These are phyloP conservation scores for Glycyrrhiza uralensis DNA, from an alignment of 306 rosid species.

Conservation along the genomic window DNA sequence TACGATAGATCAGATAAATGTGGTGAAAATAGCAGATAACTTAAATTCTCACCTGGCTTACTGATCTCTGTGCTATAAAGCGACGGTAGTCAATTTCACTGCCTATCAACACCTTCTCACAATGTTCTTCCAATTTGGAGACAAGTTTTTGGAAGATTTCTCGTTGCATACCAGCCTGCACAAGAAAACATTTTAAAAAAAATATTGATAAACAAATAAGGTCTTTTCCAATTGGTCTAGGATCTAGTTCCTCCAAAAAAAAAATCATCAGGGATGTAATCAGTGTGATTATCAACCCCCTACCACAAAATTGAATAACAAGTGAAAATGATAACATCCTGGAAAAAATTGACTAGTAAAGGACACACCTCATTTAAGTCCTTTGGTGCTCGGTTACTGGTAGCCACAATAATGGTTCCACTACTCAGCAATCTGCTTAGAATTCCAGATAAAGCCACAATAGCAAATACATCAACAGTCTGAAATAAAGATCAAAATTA, in stretches of 20 bases:
- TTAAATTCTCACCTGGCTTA: slow-evolving; percentile 50
- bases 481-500: slow-evolving; percentile 53
- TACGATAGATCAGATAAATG: neutral
- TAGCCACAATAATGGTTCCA: slow-evolving; percentile 92
- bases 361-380: slow-evolving; percentile 78
- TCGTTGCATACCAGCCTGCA: slow-evolving; percentile 87
- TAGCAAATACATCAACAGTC: slow-evolving; percentile 99
- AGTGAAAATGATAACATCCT: neutral
- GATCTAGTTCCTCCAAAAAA: slow-evolving; percentile 19
- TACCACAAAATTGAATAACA: neutral
- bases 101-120: slow-evolving; percentile 67
- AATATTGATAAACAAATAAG: neutral
- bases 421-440: slow-evolving; percentile 83
- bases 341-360: neutral
- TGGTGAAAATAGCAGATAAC: slow-evolving; percentile 4
- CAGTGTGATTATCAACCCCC: neutral
- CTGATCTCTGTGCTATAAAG: slow-evolving; percentile 63
- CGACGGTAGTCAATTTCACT: slow-evolving; percentile 95
- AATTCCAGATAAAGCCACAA: slow-evolving; percentile 99
- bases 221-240: slow-evolving; percentile 1
- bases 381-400: slow-evolving; percentile 90
- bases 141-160: slow-evolving; percentile 72
- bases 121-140: slow-evolving; percentile 67
- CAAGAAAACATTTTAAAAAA: neutral
- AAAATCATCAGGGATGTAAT: slow-evolving; percentile 11